phyloP scores from a whole-genome alignment of 2,329 filamentous ascomycete genomes.

The Ascochyta clinopodiicola region DNA sequence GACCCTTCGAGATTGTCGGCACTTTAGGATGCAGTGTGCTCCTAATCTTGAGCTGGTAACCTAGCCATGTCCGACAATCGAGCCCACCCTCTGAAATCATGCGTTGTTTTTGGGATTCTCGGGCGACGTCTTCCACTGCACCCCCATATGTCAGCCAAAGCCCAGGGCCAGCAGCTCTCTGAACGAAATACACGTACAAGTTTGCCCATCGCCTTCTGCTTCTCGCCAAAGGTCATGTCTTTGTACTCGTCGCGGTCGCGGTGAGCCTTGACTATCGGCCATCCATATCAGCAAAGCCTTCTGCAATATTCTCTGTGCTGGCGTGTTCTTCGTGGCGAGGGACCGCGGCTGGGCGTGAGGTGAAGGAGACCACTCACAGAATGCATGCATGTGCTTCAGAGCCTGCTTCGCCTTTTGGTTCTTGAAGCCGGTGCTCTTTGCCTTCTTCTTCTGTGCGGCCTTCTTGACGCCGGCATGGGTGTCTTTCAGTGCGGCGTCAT shows the following conservation, averaged over 20 bases:
- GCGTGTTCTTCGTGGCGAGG: no score
- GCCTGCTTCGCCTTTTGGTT: slow-evolving; percentile 35
- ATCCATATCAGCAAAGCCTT: slow-evolving; percentile 18
- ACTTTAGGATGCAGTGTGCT: background rate
- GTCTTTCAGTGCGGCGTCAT: slow-evolving; percentile 8
- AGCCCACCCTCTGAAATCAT: slow-evolving; percentile 1
- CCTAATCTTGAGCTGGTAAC: background rate
- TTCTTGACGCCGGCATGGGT: slow-evolving; percentile 38
- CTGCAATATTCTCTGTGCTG: background rate
- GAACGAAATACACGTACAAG: slow-evolving; percentile 28
- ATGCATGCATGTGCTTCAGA: slow-evolving; percentile 47
- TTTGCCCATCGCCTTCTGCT: slow-evolving; percentile 47
- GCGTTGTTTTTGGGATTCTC: slow-evolving; percentile 47
- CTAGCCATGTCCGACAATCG: background rate
- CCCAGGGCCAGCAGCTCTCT: background rate
- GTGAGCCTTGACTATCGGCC: slow-evolving; percentile 43
- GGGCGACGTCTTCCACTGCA: slow-evolving; percentile 44
- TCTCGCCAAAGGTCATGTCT: slow-evolving; percentile 42
- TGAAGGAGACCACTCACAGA: slow-evolving; percentile 34
- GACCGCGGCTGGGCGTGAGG: background rate
- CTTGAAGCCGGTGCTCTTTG: slow-evolving; percentile 20
- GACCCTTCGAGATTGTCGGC: no score
- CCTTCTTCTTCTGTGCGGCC: slow-evolving; percentile 23
- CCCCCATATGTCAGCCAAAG: slow-evolving; percentile 15
- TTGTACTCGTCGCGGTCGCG: slow-evolving; percentile 43